Evolutionary conservation across 2,329 filamentous ascomycete species (phyloP).

Genomic region (Aspergillus versicolor): DNA sequence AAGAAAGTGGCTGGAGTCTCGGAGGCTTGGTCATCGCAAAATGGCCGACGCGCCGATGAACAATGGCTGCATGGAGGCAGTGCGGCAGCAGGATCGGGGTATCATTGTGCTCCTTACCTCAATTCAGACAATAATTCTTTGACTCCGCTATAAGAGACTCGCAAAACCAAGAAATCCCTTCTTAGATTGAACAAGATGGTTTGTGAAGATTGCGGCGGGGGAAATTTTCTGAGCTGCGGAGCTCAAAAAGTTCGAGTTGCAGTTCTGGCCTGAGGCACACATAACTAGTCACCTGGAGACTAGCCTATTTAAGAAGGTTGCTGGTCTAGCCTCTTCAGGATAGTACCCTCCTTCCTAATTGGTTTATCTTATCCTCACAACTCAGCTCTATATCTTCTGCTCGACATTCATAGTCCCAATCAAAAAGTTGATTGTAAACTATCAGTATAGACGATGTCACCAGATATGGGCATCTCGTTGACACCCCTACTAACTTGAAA

Average conservation of each 20-base stretch:
- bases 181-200: neutral
- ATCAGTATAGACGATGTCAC: neutral
- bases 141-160: neutral
- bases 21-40: neutral
- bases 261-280: conserved; percentile 11
- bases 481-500: neutral
- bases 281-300: neutral
- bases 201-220: conserved; percentile 12
- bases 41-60: conserved; percentile 1
- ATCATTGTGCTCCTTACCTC: conserved; percentile 5
- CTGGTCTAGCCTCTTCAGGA: conserved; percentile 2
- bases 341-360: neutral
- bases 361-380: neutral
- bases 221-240: conserved; percentile 24
- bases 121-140: neutral
- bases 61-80: neutral
- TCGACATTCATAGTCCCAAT: neutral
- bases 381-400: neutral
- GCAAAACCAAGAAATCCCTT: neutral
- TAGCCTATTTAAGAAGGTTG: neutral
- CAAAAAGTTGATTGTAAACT: too few species aligned
- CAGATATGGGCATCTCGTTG: neutral
- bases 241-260: conserved; percentile 13
- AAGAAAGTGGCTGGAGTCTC: neutral
- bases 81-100: neutral